Conservation (phyloP, 192 early-diverging fungal species). For the Kickxella alabastrina region DNA sequence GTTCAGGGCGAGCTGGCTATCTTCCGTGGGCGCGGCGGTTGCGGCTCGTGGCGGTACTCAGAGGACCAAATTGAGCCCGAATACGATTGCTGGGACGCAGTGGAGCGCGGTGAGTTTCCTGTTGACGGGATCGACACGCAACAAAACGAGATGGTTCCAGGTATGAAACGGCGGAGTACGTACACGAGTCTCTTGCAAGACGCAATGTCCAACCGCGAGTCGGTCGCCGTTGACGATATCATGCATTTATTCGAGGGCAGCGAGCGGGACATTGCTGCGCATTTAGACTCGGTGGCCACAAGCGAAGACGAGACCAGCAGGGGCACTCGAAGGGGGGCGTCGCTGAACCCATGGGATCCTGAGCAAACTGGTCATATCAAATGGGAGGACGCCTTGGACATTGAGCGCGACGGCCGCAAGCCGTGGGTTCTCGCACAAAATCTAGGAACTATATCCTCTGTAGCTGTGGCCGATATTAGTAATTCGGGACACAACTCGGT, state of each 20-base stretch:
- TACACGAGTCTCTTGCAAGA: slow-evolving; percentile 14
- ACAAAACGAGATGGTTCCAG: not conserved
- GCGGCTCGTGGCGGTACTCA: slow-evolving; percentile 42
- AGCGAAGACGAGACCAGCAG: slow-evolving; percentile 27
- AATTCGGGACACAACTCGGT: slow-evolving; percentile 49
- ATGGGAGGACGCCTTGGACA: slow-evolving; percentile 49
- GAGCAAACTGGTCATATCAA: slow-evolving; percentile 30
- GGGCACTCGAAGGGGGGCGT: not conserved
- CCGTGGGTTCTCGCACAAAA: slow-evolving; percentile 50
- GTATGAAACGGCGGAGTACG: slow-evolving; percentile 35
- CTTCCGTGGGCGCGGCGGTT: slow-evolving; percentile 48
- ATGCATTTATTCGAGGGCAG: slow-evolving; percentile 37
- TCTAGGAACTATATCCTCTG: slow-evolving; percentile 49
- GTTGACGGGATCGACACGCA: not conserved
- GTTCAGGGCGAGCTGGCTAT: slow-evolving; percentile 51
- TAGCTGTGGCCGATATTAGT: slow-evolving; percentile 42
- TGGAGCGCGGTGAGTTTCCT: slow-evolving; percentile 39
- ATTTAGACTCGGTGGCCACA: slow-evolving; percentile 13
- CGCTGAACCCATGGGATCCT: not conserved
- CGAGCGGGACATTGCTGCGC: not conserved
- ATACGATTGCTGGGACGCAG: slow-evolving; percentile 51
- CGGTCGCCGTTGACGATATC: slow-evolving; percentile 38
- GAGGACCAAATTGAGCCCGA: slow-evolving; percentile 49
- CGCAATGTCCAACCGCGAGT: slow-evolving; percentile 25
- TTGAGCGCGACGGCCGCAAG: slow-evolving; percentile 52